Conservation (phyloP, 108 stramenopile species). For the Cyclostephanos invisitatus region DNA sequence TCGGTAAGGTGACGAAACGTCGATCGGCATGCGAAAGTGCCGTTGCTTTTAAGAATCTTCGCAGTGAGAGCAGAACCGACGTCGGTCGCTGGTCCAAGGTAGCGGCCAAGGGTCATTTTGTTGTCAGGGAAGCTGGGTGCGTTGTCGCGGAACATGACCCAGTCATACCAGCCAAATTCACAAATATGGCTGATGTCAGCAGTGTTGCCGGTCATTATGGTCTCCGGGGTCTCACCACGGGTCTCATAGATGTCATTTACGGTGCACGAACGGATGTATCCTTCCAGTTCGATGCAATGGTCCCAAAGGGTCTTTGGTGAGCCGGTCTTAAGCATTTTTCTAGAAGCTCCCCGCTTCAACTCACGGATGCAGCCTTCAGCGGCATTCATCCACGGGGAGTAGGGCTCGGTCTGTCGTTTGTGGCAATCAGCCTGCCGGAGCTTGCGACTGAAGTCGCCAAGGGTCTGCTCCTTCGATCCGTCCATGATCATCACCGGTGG, state of each 20-base stretch:
- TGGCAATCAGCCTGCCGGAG: slow-evolving; percentile 15
- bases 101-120: slow-evolving; percentile 21
- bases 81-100: slow-evolving; percentile 15
- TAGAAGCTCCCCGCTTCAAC: slow-evolving; percentile 22
- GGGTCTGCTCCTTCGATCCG: slow-evolving; percentile 26
- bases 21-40: slow-evolving; percentile 8
- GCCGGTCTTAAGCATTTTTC: slow-evolving; percentile 6
- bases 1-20: neutral
- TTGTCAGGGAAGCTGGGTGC: neutral
- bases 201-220: neutral
- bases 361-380: no score
- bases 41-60: slow-evolving; percentile 19
- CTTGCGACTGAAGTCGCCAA: slow-evolving; percentile 4
- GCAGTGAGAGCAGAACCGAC: slow-evolving; percentile 22
- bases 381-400: no score
- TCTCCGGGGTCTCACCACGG: neutral
- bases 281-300: slow-evolving; percentile 24
- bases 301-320: slow-evolving; percentile 37
- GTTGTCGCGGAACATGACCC: slow-evolving; percentile 16
- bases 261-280: no score
- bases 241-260: slow-evolving; percentile 8
- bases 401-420: slow-evolving; percentile 25
- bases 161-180: no score
- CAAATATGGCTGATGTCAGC: slow-evolving; percentile 6
- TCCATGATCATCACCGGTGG: slow-evolving; percentile 31